Evolutionary conservation across 768 basidiomycete genomes (phyloP).

Genomic region (Termitomyces sp.): DNA sequence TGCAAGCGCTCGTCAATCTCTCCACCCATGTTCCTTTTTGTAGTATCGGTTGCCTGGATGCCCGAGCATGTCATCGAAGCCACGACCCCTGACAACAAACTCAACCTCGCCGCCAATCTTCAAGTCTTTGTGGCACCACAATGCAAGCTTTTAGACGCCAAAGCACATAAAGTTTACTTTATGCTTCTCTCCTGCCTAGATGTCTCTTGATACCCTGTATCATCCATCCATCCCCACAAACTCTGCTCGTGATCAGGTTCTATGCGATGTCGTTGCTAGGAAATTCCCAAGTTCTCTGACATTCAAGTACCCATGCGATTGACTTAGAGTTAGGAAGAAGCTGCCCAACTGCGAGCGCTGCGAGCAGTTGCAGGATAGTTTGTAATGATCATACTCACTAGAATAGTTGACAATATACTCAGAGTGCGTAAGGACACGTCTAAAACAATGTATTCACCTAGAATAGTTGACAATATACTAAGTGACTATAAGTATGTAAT

Average conservation of each 20-base stretch:
- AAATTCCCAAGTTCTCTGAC: constrained; percentile 40
- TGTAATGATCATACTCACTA: no score
- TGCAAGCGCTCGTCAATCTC: constrained; percentile 53
- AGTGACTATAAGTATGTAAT: no score
- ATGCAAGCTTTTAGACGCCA: constrained; percentile 41
- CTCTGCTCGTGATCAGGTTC: constrained; percentile 31
- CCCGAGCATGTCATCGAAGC: constrained; percentile 20
- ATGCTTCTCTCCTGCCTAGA: constrained; percentile 42
- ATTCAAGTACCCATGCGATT: constrained; percentile 42
- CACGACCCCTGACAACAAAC: constrained; percentile 24
- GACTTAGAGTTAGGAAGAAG: no score
- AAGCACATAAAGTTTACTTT: constrained; percentile 50
- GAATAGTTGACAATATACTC: no score
- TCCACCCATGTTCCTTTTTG: constrained; percentile 57
- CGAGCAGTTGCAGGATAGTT: no score
- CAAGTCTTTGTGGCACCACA: no score
- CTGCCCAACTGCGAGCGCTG: no score
- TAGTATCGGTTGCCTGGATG: constrained; percentile 23
- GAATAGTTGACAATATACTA: no score
- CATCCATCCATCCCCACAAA: constrained; percentile 32
- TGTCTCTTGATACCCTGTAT: constrained; percentile 46
- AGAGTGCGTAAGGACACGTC: no score
- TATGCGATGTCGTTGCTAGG: constrained; percentile 37
- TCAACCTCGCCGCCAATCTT: no score
- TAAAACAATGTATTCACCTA: no score